Evolutionary conservation across 495 filamentous ascomycete species (phyloP), one percentile per base, ranked within the genome.

Genomic region (Penicillium herquei): DNA sequence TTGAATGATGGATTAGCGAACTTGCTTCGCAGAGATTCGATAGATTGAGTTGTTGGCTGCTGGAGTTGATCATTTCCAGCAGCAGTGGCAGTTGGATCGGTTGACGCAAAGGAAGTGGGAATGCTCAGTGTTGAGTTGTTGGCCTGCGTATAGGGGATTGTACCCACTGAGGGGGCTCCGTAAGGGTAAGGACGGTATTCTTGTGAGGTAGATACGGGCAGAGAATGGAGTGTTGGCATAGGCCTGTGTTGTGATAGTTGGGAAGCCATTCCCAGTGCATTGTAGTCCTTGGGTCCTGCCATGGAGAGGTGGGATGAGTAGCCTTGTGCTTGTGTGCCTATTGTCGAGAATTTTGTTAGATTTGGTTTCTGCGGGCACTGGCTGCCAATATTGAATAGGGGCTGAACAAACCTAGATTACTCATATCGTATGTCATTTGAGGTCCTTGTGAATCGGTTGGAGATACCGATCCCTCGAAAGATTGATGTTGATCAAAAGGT

Each of bases 401-500:
- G 43, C 11, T 51, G 30, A 31, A 66, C 48, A 48, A 59, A 63
- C 57, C 69, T 48, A 59, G 61, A 50, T 39, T 70, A 50, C 47
- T 69, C 67, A 58, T 69, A 32, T 57, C 68, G 61, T 69, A 70
- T 30, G 51, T 30, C 14, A 64, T 54, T 32, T 56, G 65, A 35
- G 51, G 32, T 8, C 52, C 54, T n/a, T 64, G 64, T 8, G 68
- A 58, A 16, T 67, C 69, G 18, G 68, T 71, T 12, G 71, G 74
- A 3, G 72, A 75, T n/a, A 76, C 71, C 5, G 74, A 74, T 26
- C 67, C 68, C 21, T 77, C 72, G 26, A 75, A 54, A 11, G 64
- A 47, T 18, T 70, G 71, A 11, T 60, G 66, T 21, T 67, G 65
- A 26, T 71, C 67, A 39, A 74, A 77, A 2, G 54, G 59, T 37